Evolutionary conservation across 495 filamentous ascomycete species (phyloP), one percentile per base, ranked within the genome.

Genomic region (Lophiostoma macrostomum): DNA sequence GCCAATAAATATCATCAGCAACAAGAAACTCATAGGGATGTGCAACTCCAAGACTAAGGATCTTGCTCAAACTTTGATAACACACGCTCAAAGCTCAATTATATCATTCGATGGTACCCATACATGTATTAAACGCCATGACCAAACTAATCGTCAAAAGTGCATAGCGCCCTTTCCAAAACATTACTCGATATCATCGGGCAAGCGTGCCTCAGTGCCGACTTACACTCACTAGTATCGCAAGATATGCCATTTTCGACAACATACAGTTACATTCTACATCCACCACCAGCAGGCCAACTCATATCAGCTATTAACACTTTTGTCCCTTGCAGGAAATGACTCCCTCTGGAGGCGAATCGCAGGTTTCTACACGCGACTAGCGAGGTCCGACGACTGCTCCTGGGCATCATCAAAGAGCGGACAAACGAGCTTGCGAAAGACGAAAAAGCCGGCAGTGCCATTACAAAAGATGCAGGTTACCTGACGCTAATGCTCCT

Each of bases 141-240:
- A 18, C 19, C 45, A 36, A 10, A 24, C 45, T 49, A 37, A 49
- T 3, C 5, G 7, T 19, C 5, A 1, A 12, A 22, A 50, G 47
- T 50, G 4, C 23, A 22, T 13, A 11, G 24, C 3, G 16, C 28
- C 11, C 20, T 39, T 36, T 22, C 34, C 10, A 38, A 50, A 25
- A 36, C 81, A 0, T 88, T 89, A 0, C 80, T 95, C 11, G 90
- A 95, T 59, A 90, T 95, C 45, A 90, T 95, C 55, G 89, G 90
- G 6, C 67, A 81, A 4, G 83, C 87, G 0, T 87, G 87, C 2
- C 78, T 95, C 60, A 89, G 88, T 0, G 76, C 80, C 19, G 87
- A 95, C 37, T 93, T 95, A 55, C 72, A 76, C 24, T 80, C 87
- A 0, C 74, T 95, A 43, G 60, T 79, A 20, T 72, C 87, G 56